phyloP scores from a whole-genome alignment of 2,329 filamentous ascomycete species.

The Aspergillus nomiae region DNA sequence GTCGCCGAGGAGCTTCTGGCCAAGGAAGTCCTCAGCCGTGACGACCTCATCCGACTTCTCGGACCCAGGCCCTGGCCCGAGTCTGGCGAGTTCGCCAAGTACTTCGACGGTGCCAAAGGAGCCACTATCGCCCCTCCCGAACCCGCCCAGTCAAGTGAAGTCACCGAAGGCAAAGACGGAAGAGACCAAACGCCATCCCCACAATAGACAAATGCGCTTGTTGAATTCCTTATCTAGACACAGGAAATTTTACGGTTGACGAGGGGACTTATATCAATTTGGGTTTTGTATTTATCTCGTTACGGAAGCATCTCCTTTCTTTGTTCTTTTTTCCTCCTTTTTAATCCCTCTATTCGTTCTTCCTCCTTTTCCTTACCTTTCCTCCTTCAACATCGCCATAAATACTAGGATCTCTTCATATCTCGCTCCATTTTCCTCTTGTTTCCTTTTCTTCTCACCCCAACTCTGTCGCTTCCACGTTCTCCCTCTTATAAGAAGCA shows the following conservation, averaged over 20 bases:
- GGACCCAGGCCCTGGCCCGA: conserved; percentile 85
- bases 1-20: conserved; percentile 89
- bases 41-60: conserved; percentile 88
- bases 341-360: conserved; percentile 5
- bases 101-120: conserved; percentile 66
- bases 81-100: conserved; percentile 87
- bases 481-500: conserved; percentile 11
- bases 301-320: conserved; percentile 29
- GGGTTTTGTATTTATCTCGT: conserved; percentile 29
- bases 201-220: conserved; percentile 18
- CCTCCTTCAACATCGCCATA: conserved; percentile 22
- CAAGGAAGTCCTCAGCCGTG: conserved; percentile 88
- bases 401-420: conserved; percentile 28
- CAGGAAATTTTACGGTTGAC: conserved; percentile 12
- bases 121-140: conserved; percentile 57
- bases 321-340: conserved; percentile 21
- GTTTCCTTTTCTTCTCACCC: conserved; percentile 9
- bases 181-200: conserved; percentile 36
- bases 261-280: conserved; percentile 18
- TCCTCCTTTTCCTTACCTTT: neutral
- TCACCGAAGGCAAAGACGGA: conserved; percentile 46
- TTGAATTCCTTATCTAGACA: conserved; percentile 1
- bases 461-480: conserved; percentile 1
- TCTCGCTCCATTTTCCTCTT: conserved; percentile 8
- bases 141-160: conserved; percentile 38